phyloP scores from a whole-genome alignment of 345 rosid genomes.

The sweet orange (Citrus sinensis) region DVS_A1.0 CM039168.1:1089001-1089500 shows the following conservation, averaged over 20 bases:
- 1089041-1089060: conserved; percentile 8
- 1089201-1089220: not conserved
- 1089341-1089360: not conserved
- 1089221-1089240: not conserved
- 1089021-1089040: not conserved
- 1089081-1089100: not conserved
- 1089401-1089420: not conserved
- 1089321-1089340: conserved; percentile 10
- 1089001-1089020: not conserved
- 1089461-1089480: not conserved
- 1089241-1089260: not conserved
- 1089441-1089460: not conserved
- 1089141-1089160: not conserved
- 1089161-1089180: not conserved
- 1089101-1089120: not conserved
- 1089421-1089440: not conserved
- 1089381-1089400: not conserved
- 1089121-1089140: not conserved
- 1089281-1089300: not conserved
- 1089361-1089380: conserved; percentile 8
- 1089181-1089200: not conserved
- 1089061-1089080: not conserved
- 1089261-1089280: not conserved
- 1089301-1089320: not conserved
- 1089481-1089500: not conserved